Percentiles rank a stretch among this genome's conserved stretches.
Evolutionary conservation across 106 monocot genomes (phyloP).

Genomic region (Triglochin maritima): DNA sequence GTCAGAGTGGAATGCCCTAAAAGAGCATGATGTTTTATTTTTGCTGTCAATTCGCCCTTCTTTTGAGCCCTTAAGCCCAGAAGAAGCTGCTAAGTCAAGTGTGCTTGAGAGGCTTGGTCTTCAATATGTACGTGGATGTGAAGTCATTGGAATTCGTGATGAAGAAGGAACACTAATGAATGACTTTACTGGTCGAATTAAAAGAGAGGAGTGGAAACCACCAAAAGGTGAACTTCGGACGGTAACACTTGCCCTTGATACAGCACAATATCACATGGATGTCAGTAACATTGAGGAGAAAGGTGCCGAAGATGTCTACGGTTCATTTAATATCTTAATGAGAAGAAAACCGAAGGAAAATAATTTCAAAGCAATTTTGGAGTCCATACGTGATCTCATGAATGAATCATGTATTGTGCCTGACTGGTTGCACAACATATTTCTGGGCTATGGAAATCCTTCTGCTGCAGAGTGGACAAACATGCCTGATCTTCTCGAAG

Average conservation of each 20-base stretch:
- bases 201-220: slow-evolving; percentile 99
- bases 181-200: slow-evolving; percentile 96
- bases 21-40: slow-evolving; percentile 99
- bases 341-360: slow-evolving; percentile 98
- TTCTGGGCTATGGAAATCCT: slow-evolving; percentile 98
- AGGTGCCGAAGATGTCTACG: slow-evolving; percentile 73
- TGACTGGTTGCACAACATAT: slow-evolving; percentile 92
- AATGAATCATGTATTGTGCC: slow-evolving; percentile 96
- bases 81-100: slow-evolving; percentile 80
- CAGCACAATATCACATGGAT: slow-evolving; percentile 98
- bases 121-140: slow-evolving; percentile 97
- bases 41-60: slow-evolving; percentile 90
- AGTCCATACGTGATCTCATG: slow-evolving; percentile 97
- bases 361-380: slow-evolving; percentile 97
- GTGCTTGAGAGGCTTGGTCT: slow-evolving; percentile 85
- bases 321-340: slow-evolving; percentile 90
- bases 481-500: slow-evolving; percentile 94
- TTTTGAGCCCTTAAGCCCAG: slow-evolving; percentile 89
- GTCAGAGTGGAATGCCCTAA: slow-evolving; percentile 91
- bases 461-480: slow-evolving; percentile 99
- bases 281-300: slow-evolving; percentile 60
- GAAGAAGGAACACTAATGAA: slow-evolving; percentile 98
- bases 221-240: slow-evolving; percentile 97
- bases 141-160: slow-evolving; percentile 85
- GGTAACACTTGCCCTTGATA: slow-evolving; percentile 74